phyloP scores from a whole-genome alignment of 2,329 filamentous ascomycete species.

The Aspergillus amoenus region DNA sequence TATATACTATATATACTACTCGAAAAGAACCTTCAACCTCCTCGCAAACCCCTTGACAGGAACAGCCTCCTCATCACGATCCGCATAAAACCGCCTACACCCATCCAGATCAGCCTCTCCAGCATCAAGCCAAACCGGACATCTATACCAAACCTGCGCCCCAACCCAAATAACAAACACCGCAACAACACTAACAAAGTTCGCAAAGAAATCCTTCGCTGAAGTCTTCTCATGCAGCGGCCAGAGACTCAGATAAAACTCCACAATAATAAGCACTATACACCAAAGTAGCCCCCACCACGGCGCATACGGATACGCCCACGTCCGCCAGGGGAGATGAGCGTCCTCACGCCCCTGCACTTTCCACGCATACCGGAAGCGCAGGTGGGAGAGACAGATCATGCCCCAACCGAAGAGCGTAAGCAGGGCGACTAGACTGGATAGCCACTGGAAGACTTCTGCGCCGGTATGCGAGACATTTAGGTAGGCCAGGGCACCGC shows the following conservation, averaged over 20 bases:
- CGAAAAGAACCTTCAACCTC: too few species aligned
- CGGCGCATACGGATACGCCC: conserved; percentile 46
- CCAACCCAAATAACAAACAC: conserved; percentile 45
- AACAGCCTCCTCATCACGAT: conserved; percentile 5
- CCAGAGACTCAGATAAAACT: conserved; percentile 51
- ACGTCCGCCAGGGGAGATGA: conserved; percentile 46
- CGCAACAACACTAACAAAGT: conserved; percentile 46
- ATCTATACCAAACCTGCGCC: conserved; percentile 42
- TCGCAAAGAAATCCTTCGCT: conserved; percentile 49
- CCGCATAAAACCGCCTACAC: conserved; percentile 15
- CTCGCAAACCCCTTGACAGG: too few species aligned
- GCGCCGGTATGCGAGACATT: conserved; percentile 44
- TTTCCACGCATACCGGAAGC: conserved; percentile 45
- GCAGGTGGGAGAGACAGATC: conserved; percentile 46
- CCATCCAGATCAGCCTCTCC: conserved; percentile 37
- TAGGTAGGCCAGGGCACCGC: conserved; percentile 53
- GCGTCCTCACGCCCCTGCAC: conserved; percentile 37
- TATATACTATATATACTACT: too few species aligned
- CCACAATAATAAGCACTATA: conserved; percentile 45
- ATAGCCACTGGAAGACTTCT: conserved; percentile 50
- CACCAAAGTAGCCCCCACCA: conserved; percentile 48
- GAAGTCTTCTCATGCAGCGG: conserved; percentile 36
- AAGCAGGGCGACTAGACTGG: conserved; percentile 47
- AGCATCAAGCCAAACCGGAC: conserved; percentile 35
- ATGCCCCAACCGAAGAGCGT: conserved; percentile 47